Evolutionary conservation across 1,284 basidiomycete genomes (phyloP), one percentile per base, ranked within the genome.

Genomic region (Pseudomicrostroma phylloplanum): DNA sequence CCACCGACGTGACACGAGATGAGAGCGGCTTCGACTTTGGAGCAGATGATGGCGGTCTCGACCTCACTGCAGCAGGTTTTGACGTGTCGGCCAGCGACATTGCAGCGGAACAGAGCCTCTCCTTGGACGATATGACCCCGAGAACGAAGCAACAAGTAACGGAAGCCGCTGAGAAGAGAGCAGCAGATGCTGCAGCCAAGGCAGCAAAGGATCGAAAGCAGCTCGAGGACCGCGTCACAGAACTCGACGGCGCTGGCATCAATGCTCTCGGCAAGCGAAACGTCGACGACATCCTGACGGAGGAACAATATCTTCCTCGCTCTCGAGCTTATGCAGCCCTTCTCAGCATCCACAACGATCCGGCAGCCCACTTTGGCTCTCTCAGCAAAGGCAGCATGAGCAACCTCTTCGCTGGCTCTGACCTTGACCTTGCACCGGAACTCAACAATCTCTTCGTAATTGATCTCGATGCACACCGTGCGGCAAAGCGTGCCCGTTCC

Each of bases 261-360:
- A 54, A 26, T 26, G 51, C 51, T 23, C 25, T 54, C 21, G 83
- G 84, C 30, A 83, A 84, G 71, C 88, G 90, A 49, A 65, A 66
- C 78, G 85, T 89, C 67, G 86, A 86, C 58, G 84, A 84, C 59
- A 92, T 93, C 66, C 81, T 90, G 51, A 86, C 26, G 21, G 66
- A 80, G 65, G 88, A 91, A 65, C 86, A 86, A 57, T 92, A 88
- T 78, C 86, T 96, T 55, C 90, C 91, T 6, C 85, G 88, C 36
- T 91, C 91, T 12, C 83, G 88, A 1, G 84, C 89, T 58, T 85
- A 91, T 58, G 87, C 91, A 84, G 87, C 88, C 23, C 83, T 94
- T 9, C 83, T 89, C 57, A 87, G 89, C 73, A 91, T 94, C 70
- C 86, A 89, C 42, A 86, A 88, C 25, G 90, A 96, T 72, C 92